Base-by-base conservation (phyloP, 805 yeast genomes). In the Candida takata region DNA sequence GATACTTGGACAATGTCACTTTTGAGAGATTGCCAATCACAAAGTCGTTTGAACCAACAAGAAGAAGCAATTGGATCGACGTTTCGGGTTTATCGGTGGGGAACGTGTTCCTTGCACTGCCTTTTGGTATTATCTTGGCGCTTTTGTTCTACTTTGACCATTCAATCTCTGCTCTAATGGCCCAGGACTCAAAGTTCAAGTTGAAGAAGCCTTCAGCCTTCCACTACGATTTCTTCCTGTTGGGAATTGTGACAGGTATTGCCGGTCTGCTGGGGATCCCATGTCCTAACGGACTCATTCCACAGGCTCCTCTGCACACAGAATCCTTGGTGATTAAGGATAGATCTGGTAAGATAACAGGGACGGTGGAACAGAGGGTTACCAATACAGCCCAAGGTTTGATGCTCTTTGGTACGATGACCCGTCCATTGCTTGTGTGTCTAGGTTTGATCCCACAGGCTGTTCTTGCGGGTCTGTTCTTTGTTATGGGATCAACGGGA, bases 301-400 rank as follows among this genome's bases (percentile, higher is more conserved):
- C 98, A 2, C 98, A 90, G 57, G 97, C 98, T 1, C 97, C 97
- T 3, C 55, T 92, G 24, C 98, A 90, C 49, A 87, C 97, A 0
- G 73, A 71, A 28, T 75, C 95, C 0, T 60, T 90, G 21, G 71
- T 85, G 28, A 77, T 83, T 5, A 54, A 57, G 8, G 62, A 63
- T 11, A 41, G 38, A 21, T 21, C 38, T 12, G 40, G 51, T 14
- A 38, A 42, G 7, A 44, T 50, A 10, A 41, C 37, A 7, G 50
- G 51, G 4, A 87, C 88, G 8, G 95, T 92, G 4, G 98, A 90
- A 53, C 98, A 90, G 55, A 60, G 98, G 29, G 65, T 87, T 34
- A 79, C 94, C 3, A 92, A 92, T 52, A 75, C 86, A 1, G 65
- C 70, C 0, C 98, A 90, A 52, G 98, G 98, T 0, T 58, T 84